phyloP scores from a whole-genome alignment of 169 alveolate genomes.

The Hammondia hammondi region DNA sequence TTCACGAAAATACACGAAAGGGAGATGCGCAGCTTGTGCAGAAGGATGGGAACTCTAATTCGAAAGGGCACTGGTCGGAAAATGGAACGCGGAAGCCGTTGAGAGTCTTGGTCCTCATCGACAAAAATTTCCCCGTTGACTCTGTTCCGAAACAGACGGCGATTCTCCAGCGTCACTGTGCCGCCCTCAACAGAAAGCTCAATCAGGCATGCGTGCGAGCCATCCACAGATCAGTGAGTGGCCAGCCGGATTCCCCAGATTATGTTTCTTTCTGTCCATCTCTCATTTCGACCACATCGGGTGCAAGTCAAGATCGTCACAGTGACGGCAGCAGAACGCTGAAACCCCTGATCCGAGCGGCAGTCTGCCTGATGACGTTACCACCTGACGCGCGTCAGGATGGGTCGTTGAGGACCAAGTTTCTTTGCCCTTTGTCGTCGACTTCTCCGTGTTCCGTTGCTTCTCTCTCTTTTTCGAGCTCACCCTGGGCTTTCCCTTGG shows the following conservation, averaged over 20 bases:
- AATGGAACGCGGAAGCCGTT: background rate
- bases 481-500: conserved; percentile 12
- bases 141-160: background rate
- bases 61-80: background rate
- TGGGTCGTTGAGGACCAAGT: background rate
- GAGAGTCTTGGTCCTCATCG: background rate
- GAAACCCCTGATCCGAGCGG: background rate
- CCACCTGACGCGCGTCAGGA: background rate
- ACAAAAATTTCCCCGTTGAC: background rate
- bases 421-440: background rate
- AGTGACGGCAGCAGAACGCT: too few relatives aligned
- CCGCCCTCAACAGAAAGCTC: background rate
- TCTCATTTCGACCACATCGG: background rate
- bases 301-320: too few relatives aligned
- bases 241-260: background rate
- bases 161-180: background rate
- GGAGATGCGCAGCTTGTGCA: background rate
- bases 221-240: background rate
- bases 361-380: conserved; percentile 22
- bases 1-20: background rate
- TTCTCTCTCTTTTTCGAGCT: background rate
- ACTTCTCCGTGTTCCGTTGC: background rate
- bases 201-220: background rate
- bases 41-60: background rate
- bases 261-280: background rate